phyloP scores from a whole-genome alignment of 2,329 filamentous ascomycete species.

The Stemphylium vesicarium region DNA sequence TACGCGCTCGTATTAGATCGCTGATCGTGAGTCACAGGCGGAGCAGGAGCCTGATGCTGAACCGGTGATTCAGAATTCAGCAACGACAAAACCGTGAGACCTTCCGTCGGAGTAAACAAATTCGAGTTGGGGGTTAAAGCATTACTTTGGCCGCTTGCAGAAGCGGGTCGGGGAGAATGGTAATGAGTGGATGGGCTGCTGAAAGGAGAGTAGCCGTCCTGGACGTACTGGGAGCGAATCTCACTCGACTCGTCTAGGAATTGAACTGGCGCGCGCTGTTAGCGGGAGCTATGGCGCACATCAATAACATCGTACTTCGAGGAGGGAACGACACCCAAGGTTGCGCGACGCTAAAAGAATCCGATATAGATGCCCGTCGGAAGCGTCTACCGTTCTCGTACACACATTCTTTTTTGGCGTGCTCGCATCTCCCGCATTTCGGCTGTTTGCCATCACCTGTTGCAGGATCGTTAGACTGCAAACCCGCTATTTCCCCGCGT shows the following conservation, averaged over 20 bases:
- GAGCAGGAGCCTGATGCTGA: conserved; percentile 18
- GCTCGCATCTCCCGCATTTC: conserved; percentile 41
- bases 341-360: conserved; percentile 39
- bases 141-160: conserved; percentile 19
- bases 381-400: conserved; percentile 47
- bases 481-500: background rate
- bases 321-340: conserved; percentile 47
- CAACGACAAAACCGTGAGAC: conserved; percentile 42
- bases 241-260: conserved; percentile 47
- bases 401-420: conserved; percentile 41
- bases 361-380: conserved; percentile 44
- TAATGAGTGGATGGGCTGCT: conserved; percentile 15
- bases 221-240: conserved; percentile 40
- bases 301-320: conserved; percentile 26
- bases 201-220: conserved; percentile 26
- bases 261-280: conserved; percentile 35
- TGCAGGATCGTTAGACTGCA: conserved; percentile 18
- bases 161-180: conserved; percentile 18
- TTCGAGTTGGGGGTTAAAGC: conserved; percentile 25
- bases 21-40: conserved; percentile 25
- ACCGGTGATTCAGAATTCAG: conserved; percentile 43
- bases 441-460: conserved; percentile 47
- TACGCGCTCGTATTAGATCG: conserved; percentile 10
- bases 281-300: conserved; percentile 1
- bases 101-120: conserved; percentile 35